phyloP scores from a whole-genome alignment of 2,329 filamentous ascomycete genomes.

The Dothideomycetidae sp. region DNA sequence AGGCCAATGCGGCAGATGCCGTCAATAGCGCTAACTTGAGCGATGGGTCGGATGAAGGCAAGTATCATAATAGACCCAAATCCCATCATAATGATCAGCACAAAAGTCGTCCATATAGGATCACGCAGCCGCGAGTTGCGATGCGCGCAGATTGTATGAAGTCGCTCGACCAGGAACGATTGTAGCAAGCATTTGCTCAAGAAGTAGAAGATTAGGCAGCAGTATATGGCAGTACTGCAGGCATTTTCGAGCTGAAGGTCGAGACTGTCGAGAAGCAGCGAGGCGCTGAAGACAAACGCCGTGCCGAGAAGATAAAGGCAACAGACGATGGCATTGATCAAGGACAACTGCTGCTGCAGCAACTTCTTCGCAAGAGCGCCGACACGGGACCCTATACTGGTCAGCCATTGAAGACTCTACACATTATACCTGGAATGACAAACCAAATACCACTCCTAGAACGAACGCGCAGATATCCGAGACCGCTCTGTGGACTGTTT shows the following conservation, averaged over 20 bases:
- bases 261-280: conserved; percentile 22
- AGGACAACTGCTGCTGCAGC: too few species aligned
- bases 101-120: conserved; percentile 23
- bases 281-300: conserved; percentile 22
- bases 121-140: conserved; percentile 21
- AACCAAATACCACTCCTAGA: conserved; percentile 3
- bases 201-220: conserved; percentile 28
- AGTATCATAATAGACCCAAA: conserved; percentile 14
- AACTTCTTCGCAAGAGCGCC: too few species aligned
- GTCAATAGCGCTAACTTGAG: conserved; percentile 19
- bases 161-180: conserved; percentile 29
- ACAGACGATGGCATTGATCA: conserved; percentile 23
- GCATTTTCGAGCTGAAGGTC: conserved; percentile 15
- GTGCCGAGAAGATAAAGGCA: conserved; percentile 24
- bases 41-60: conserved; percentile 19
- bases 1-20: conserved; percentile 28
- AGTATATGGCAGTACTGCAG: conserved; percentile 24
- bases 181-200: conserved; percentile 24
- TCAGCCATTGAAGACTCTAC: too few species aligned
- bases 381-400: conserved; percentile 9
- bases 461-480: conserved; percentile 5
- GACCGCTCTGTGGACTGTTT: not conserved
- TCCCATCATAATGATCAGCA: conserved; percentile 13
- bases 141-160: conserved; percentile 25
- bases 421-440: not conserved